Evolutionary conservation across 805 yeast species (phyloP), one percentile per base, ranked within the genome.

Genomic region (Saturnispora dispora): DNA sequence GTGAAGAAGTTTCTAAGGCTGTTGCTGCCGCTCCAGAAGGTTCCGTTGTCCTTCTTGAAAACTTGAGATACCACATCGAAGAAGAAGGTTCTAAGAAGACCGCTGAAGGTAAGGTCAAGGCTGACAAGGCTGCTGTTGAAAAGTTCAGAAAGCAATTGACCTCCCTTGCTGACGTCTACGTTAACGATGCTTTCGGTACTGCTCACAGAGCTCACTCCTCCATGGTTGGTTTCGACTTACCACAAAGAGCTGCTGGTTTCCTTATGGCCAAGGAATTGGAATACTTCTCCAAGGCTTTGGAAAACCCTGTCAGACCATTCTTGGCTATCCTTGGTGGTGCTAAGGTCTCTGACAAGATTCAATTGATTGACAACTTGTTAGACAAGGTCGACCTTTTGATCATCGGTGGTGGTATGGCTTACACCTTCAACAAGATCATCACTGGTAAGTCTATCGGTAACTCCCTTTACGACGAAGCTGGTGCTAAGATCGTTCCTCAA

Each of bases 151-250:
- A 81, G 65, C 82, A 86, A 68, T 82, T 93, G 74, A 86, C 96
- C 64, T 75, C 89, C 52, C 79, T 93, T 66, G 98, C 97, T 61
- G 99, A 93, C 66, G 96, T 93, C 59, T 93, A 93, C 79, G 82
- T 93, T 71, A 85, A 93, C 76, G 99, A 93, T 71, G 98, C 97
- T 53, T 93, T 93, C 67, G 99, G 99, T 72, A 93, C 99, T 58
- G 97, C 98, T 53, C 99, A 93, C 85, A 88, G 99, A 80, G 99
- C 99, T 58, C 99, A 93, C 79, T 89, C 97, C 51, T 93, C 99
- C 46, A 91, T 93, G 90, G 99, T 93, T 65, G 99, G 99, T 68
- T 79, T 93, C 63, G 90, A 91, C 63, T 80, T 88, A 64, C 90
- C 95, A 58, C 90, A 88, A 76, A 86, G 93, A 76, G 99, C 98